These are phyloP conservation scores for Syncephalastrum monosporum DNA, from an alignment of 371 early-diverging fungal genomes.

Conservation along the genomic window DNA sequence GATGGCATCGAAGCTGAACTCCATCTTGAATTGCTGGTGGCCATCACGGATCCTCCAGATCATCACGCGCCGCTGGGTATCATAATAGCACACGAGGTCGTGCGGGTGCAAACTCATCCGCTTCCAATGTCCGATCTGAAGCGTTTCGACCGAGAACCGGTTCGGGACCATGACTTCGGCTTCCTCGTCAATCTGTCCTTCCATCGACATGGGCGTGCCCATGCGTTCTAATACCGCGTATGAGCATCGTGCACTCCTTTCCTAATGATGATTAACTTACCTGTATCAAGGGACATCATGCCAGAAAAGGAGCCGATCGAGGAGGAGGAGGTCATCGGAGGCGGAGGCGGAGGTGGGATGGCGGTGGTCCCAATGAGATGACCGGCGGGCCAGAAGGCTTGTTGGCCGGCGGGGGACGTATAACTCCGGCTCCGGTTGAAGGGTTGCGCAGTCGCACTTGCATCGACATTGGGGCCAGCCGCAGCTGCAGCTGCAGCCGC, in stretches of 20 bases:
- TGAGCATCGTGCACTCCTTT: not conserved
- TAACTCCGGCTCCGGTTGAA: slow-evolving; percentile 21
- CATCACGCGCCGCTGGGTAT: slow-evolving; percentile 49
- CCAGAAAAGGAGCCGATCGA: not conserved
- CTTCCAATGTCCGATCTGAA: slow-evolving; percentile 80
- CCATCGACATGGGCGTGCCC: slow-evolving; percentile 30
- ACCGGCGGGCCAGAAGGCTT: slow-evolving; percentile 7
- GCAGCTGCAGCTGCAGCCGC: slow-evolving; percentile 9
- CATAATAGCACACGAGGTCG: slow-evolving; percentile 63
- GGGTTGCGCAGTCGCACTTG: not conserved
- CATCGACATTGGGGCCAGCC: not conserved
- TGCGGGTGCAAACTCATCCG: slow-evolving; percentile 55
- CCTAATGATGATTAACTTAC: not conserved
- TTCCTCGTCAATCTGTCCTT: slow-evolving; percentile 12
- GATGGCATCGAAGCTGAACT: slow-evolving; percentile 57
- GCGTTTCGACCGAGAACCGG: slow-evolving; percentile 53
- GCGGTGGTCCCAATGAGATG: not conserved
- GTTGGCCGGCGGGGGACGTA: slow-evolving; percentile 15
- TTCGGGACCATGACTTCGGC: not conserved
- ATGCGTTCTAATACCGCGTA: slow-evolving; percentile 7
- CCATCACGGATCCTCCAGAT: slow-evolving; percentile 72
- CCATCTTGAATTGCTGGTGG: slow-evolving; percentile 68
- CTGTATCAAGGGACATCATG: not conserved
- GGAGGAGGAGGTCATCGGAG: slow-evolving; percentile 3
- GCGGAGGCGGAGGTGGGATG: not conserved